Evolutionary conservation across 345 rosid genomes (phyloP).

Genomic region (Corchorus olitorius): DNA sequence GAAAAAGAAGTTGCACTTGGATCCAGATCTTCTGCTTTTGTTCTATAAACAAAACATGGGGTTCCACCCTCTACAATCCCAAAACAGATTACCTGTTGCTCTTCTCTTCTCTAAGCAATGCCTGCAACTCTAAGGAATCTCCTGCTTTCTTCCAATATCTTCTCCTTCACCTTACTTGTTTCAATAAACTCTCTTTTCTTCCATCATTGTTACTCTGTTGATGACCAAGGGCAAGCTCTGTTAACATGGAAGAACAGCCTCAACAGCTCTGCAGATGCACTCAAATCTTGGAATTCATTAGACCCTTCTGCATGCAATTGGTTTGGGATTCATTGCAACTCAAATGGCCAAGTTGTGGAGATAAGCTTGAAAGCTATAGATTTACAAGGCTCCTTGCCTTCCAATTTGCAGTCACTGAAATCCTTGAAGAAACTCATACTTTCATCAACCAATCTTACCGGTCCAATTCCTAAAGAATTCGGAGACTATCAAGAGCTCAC

Average conservation of each 20-base stretch:
- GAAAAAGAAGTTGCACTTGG: slow-evolving; percentile 45
- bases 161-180: slow-evolving; percentile 49
- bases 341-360: slow-evolving; percentile 53
- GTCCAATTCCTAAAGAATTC: slow-evolving; percentile 63
- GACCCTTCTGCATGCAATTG: slow-evolving; percentile 70
- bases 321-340: slow-evolving; percentile 77
- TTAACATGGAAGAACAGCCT: slow-evolving; percentile 74
- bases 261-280: slow-evolving; percentile 49
- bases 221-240: slow-evolving; percentile 72
- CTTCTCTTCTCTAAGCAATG: slow-evolving; percentile 53
- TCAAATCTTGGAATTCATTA: slow-evolving; percentile 60
- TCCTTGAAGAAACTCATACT: slow-evolving; percentile 59
- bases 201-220: slow-evolving; percentile 55
- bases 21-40: slow-evolving; percentile 73
- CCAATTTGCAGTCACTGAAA: slow-evolving; percentile 54
- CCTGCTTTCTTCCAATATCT: slow-evolving; percentile 36
- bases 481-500: slow-evolving; percentile 60
- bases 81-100: slow-evolving; percentile 40
- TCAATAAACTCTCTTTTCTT: slow-evolving; percentile 43
- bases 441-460: slow-evolving; percentile 76
- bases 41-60: slow-evolving; percentile 87
- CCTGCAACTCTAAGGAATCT: slow-evolving; percentile 56
- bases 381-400: slow-evolving; percentile 71
- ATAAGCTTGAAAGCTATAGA: slow-evolving; percentile 55
- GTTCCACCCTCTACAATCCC: slow-evolving; percentile 74